Evolutionary conservation across 495 filamentous ascomycete species (phyloP), one percentile per base, ranked within the genome.

Genomic region (Neurospora sp.): DNA sequence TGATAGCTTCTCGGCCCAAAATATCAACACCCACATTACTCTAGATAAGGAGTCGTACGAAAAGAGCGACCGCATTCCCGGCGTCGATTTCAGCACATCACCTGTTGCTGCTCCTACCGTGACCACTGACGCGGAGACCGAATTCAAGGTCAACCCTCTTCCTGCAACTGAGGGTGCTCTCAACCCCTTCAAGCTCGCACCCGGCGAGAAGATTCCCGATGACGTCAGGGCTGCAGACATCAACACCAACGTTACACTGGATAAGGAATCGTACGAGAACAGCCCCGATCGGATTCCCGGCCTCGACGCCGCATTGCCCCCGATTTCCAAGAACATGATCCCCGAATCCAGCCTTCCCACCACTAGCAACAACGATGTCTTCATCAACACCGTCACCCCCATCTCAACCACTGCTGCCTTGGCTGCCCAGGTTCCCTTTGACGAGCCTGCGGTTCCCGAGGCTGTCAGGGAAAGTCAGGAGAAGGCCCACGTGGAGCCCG

Each of bases 321-420:
- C 87, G n/a, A 80, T 90, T 44, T 83, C 86, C 16, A 85, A 82
- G 40, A 90, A 87, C 80, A 81, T 92, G 83, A 95, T 96, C 74
- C 94, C 94, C 10, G 93, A 97, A 82, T 96, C 93, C 31, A 93
- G 92, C 80, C 86, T 96, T 70, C 92, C 92, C 20, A 91, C 94
- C 75, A 86, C 86, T 53, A 75, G 78, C 70, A 76, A 74, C 65
- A 73, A 76, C 37, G 88, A 85, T 71, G 86, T 85, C 75, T 86
- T 84, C 17, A 88, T 94, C 74, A 91, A 89, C 75, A 93, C 91
- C 9, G 90, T 87, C 37, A 88, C 86, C 5, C 89, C 92, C 4
- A 80, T 81, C 37, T 88, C 92, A 69, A 95, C 93, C 17, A 96
- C 93, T 40, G 89, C 90, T 69, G 86, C 83, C 22, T 86, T 96